Base-by-base conservation (phyloP, 805 yeast species). In the Candida loeiensis region DNA sequence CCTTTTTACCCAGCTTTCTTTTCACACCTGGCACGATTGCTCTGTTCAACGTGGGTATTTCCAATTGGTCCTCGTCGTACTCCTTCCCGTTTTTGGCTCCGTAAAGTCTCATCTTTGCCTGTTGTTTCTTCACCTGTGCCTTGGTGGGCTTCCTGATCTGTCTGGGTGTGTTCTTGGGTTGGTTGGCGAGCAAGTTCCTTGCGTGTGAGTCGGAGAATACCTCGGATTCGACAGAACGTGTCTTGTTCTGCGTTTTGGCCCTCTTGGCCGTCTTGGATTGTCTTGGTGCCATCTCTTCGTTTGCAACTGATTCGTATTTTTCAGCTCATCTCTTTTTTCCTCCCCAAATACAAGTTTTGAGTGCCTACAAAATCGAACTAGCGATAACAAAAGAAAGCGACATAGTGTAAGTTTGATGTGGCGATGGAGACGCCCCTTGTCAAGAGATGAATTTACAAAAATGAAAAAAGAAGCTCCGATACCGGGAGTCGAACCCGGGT, bases 401-500 rank as follows among this genome's bases (percentile, higher is more conserved):
- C n/a, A n/a, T n/a, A n/a, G n/a, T n/a, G n/a, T n/a, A n/a, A n/a
- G n/a, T n/a, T n/a, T n/a, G n/a, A n/a, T n/a, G n/a, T n/a, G n/a
- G n/a, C n/a, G n/a, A n/a, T n/a, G n/a, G n/a, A n/a, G n/a, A n/a
- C n/a, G n/a, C n/a, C n/a, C n/a, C n/a, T n/a, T n/a, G n/a, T n/a
- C n/a, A n/a, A n/a, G n/a, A n/a, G n/a, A n/a, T n/a, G n/a, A n/a
- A 26, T 26, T 26, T 26, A 5, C 29, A 26, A 26, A 22, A 16
- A 18, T 11, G 15, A 36, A 36, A 36, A 54, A 51, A 44, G 41
- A 45, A 43, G 44, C 74, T 79, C 85, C 85, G 84, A 77, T 78
- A 73, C 86, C 82, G 85, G 85, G 85, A 79, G 83, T 80, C 84
- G 85, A 80, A 80, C 85, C 85, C 85, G 82, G 81, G 79, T 73